These are phyloP conservation scores for Populus davidiana DNA, from an alignment of 345 rosid genomes.

Conservation along the genomic window DNA sequence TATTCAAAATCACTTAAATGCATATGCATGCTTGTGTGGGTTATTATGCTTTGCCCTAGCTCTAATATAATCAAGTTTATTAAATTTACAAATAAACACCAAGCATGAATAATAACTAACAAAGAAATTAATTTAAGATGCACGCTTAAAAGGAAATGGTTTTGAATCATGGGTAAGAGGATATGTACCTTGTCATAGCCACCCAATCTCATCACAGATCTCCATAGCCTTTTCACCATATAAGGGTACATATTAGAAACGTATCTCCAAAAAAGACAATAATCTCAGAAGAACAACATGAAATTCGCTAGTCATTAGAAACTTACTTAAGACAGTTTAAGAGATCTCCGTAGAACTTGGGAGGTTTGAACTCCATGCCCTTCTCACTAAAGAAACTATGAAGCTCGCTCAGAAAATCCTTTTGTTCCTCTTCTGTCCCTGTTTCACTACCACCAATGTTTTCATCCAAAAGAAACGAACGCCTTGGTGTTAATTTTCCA, in stretches of 20 bases:
- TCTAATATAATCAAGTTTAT: not conserved
- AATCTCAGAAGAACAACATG: not conserved
- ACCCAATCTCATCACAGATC: conserved; percentile 63
- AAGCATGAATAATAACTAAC: not conserved
- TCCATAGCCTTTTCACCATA: conserved; percentile 54
- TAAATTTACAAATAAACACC: not conserved
- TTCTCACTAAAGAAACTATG: conserved; percentile 55
- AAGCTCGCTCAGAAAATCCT: conserved; percentile 53
- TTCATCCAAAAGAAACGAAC: conserved; percentile 37
- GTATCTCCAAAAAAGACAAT: not conserved
- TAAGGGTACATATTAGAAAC: not conserved
- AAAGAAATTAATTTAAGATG: conserved; percentile 1
- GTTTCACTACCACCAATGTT: conserved; percentile 52
- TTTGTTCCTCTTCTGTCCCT: conserved; percentile 66
- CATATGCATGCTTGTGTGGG: not conserved
- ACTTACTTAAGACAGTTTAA: conserved; percentile 70
- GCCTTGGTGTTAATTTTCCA: conserved; percentile 35
- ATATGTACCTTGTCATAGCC: conserved; percentile 65
- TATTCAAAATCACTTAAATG: not conserved
- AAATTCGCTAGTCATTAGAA: not conserved
- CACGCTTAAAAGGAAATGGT: not conserved
- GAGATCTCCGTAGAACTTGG: conserved; percentile 66
- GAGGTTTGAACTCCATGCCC: conserved; percentile 65
- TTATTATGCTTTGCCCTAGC: not conserved
- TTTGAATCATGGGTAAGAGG: not conserved